These are phyloP conservation scores for Plasmodium knowlesi DNA, from an alignment of 169 alveolate genomes.

Conservation along the genomic window DNA sequence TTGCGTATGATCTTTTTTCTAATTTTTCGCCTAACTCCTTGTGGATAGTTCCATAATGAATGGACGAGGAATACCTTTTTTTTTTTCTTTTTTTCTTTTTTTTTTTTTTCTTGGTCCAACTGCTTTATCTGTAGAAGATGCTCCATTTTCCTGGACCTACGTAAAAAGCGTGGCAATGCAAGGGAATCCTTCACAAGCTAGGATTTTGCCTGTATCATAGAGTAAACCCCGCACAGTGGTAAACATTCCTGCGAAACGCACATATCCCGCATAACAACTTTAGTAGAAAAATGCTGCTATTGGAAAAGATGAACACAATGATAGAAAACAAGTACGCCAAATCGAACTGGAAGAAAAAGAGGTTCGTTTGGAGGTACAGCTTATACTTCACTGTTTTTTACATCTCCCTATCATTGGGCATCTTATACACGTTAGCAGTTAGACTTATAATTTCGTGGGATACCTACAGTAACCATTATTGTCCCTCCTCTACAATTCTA, in stretches of 20 bases:
- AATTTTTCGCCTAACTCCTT: not conserved
- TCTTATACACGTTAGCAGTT: slow-evolving; percentile 24
- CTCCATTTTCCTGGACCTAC: not conserved
- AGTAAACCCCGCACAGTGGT: not conserved
- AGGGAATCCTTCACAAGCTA: not conserved
- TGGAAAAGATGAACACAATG: slow-evolving; percentile 42
- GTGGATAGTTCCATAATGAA: not conserved
- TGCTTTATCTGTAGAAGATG: not conserved
- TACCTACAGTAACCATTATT: slow-evolving; percentile 19
- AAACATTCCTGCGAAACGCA: not conserved
- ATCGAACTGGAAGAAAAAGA: slow-evolving; percentile 63
- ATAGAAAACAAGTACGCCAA: slow-evolving; percentile 45
- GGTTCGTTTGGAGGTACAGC: slow-evolving; percentile 59
- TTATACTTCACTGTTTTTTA: slow-evolving; percentile 48
- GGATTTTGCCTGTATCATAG: not conserved
- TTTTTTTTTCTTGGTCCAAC: not conserved
- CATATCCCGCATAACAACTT: not conserved
- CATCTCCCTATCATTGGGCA: slow-evolving; percentile 13
- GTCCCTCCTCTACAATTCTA: not conserved
- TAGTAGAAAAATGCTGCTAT: slow-evolving; percentile 14
- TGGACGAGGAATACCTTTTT: not conserved
- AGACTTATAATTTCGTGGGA: slow-evolving; percentile 25
- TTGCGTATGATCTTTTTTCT: not conserved
- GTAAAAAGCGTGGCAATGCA: not conserved
- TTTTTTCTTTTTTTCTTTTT: not conserved